Evolutionary conservation across 2,329 filamentous ascomycete species (phyloP), one percentile per base, ranked within the genome.

Genomic region (Fusarium sp.): DNA sequence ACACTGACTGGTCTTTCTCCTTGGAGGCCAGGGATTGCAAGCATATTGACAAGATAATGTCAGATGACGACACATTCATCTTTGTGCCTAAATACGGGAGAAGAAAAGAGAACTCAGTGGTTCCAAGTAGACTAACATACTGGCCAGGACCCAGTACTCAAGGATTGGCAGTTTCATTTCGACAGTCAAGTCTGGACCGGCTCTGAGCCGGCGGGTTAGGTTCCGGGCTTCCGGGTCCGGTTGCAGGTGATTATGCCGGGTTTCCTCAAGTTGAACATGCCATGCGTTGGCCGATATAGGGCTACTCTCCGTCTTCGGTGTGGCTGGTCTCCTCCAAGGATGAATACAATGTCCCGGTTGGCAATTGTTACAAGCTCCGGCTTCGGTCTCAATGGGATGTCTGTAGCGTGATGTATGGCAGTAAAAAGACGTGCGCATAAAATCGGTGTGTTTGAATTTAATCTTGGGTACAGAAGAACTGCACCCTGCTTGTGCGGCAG

Each of bases 321-420:
- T 41, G 55, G 43, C 39, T 50, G 6, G n/a, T 23, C 3, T 17
- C 35, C 4, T 10, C 15, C 37, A 9, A 13, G 9, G n/a, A 15
- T 51, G 23, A 11, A 19, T 25, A 27, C 19, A 39, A 42, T 42
- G 8, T 10, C 33, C 6, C 33, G 5, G 3, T 10, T 2, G 32
- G 38, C 25, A 6, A 11, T 13, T 43, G 45, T 50, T 27, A 27
- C 9, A 19, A 7, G 32, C 51, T 62, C 65, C 65, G 63, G 65
- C 54, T 63, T 61, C 65, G 65, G 37, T 45, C 35, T 11, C 9
- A n/a, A 57, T 67, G 63, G 63, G 31, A 61, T 67, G 65, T 67
- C 37, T n/a, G 45, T 67, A 39, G 39, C 31, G 35, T 21, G 54
- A 67, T 49, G 14, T 9, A 23, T 45, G 46, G 29, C 42, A 32